Evolutionary conservation across 306 rosid genomes (phyloP).

Genomic region (Elaeagnus macrophylla): DNA sequence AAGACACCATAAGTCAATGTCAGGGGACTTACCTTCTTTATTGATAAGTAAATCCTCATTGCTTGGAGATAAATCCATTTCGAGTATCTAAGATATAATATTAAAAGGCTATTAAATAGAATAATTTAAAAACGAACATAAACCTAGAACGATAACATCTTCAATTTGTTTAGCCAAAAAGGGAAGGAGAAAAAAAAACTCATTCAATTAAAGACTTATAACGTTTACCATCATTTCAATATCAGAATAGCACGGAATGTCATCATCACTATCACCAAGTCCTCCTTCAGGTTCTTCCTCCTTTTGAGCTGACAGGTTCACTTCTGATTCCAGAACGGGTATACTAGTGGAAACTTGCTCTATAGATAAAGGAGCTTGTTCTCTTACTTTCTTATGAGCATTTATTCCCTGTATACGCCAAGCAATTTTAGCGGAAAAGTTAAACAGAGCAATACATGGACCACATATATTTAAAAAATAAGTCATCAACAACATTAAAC

Average conservation of each 20-base stretch:
- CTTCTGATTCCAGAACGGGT: slow-evolving; percentile 28
- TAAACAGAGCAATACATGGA: slow-evolving; percentile 15
- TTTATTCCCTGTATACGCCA: slow-evolving; percentile 39
- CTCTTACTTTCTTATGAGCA: slow-evolving; percentile 28
- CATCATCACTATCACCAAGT: slow-evolving; percentile 8
- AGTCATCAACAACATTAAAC: slow-evolving; percentile 11
- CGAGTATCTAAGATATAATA: slow-evolving; percentile 56
- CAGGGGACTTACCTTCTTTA: slow-evolving; percentile 52
- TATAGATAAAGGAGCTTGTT: slow-evolving; percentile 20
- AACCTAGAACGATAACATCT: neutral
- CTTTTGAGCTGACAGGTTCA: slow-evolving; percentile 22
- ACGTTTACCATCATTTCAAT: slow-evolving; percentile 55
- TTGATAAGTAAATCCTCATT: slow-evolving; percentile 41
- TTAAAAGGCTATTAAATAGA: slow-evolving; percentile 13
- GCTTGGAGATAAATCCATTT: slow-evolving; percentile 67
- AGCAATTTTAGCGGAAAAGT: slow-evolving; percentile 20
- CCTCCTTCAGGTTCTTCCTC: slow-evolving; percentile 36
- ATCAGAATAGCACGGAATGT: slow-evolving; percentile 62
- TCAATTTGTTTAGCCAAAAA: too few relatives aligned
- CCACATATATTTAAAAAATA: slow-evolving; percentile 12
- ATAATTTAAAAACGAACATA: slow-evolving; percentile 11
- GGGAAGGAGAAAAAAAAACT: neutral
- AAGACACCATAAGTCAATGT: slow-evolving; percentile 5
- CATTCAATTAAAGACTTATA: slow-evolving; percentile 8
- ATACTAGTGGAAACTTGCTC: slow-evolving; percentile 19